Evolutionary conservation across 768 basidiomycete genomes (phyloP).

Genomic region (Termitomyces titanicus): DNA sequence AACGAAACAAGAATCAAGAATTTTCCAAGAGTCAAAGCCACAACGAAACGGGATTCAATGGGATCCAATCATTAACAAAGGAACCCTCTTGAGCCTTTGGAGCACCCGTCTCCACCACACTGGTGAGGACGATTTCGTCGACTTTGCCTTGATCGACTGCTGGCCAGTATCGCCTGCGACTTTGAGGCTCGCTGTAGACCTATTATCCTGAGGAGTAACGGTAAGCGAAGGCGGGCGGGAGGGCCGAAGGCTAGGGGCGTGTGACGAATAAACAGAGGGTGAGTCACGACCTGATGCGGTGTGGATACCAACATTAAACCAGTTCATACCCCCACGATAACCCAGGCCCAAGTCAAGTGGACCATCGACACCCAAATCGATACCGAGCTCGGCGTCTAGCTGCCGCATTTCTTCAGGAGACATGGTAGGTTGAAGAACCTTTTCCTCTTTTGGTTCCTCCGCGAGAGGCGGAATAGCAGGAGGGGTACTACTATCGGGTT

Average conservation of each 20-base stretch:
- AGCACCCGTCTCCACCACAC: conserved; percentile 31
- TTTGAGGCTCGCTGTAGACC: conserved; percentile 15
- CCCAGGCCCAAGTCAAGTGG: conserved; percentile 38
- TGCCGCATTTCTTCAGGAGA: conserved; percentile 34
- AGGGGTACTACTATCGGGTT: not conserved
- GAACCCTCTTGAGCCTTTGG: conserved; percentile 23
- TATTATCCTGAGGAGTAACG: conserved; percentile 12
- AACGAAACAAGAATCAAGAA: not conserved
- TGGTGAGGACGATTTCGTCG: conserved; percentile 8
- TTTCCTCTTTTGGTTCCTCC: not conserved
- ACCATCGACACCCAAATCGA: conserved; percentile 34
- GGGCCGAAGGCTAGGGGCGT: conserved; percentile 24
- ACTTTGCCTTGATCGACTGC: conserved; percentile 13
- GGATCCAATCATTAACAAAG: conserved; percentile 11
- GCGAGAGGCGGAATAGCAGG: not conserved
- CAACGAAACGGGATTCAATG: not conserved
- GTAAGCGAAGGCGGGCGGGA: conserved; percentile 27
- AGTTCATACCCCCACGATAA: conserved; percentile 33
- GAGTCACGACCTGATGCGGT: conserved; percentile 33
- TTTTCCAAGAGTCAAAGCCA: not conserved
- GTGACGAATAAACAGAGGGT: conserved; percentile 33
- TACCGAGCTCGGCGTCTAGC: conserved; percentile 30
- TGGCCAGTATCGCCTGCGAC: not conserved
- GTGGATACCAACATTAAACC: conserved; percentile 34
- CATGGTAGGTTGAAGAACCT: conserved; percentile 19